phyloP scores from a whole-genome alignment of 352 stramenopile species.

The Globisporangium canariense region DNA sequence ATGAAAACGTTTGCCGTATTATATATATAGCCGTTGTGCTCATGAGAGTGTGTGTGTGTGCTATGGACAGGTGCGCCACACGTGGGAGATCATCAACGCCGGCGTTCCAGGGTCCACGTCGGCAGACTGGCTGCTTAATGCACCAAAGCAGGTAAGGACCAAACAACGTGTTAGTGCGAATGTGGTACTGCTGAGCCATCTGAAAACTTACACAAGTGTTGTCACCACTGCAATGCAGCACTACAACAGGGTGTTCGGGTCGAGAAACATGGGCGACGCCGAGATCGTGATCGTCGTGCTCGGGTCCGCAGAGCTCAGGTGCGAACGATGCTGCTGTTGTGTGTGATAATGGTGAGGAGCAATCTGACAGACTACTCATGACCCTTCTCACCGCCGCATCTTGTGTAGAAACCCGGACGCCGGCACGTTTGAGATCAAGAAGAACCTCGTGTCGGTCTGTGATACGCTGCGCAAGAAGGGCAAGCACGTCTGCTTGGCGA shows the following conservation, averaged over 20 bases:
- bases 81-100: slow-evolving; percentile 78
- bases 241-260: slow-evolving; percentile 68
- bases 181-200: not conserved
- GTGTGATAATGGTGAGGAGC: not conserved
- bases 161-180: not conserved
- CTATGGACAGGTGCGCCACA: slow-evolving; percentile 58
- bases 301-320: slow-evolving; percentile 69
- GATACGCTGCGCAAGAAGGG: slow-evolving; percentile 81
- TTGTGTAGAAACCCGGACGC: slow-evolving; percentile 23
- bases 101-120: slow-evolving; percentile 62
- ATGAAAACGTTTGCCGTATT: no score
- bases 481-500: slow-evolving; percentile 74
- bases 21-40: no score
- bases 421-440: slow-evolving; percentile 34
- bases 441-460: slow-evolving; percentile 69
- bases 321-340: not conserved
- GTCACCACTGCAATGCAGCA: slow-evolving; percentile 26
- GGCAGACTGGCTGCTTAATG: slow-evolving; percentile 60
- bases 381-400: not conserved
- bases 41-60: not conserved
- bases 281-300: slow-evolving; percentile 80
- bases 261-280: slow-evolving; percentile 49
- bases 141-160: slow-evolving; percentile 47
- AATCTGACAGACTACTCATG: not conserved
- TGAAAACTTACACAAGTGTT: not conserved